Evolutionary conservation across 257 asterid species (phyloP), one percentile per base, ranked within the genome.

Genomic region (Gentiana macrophylla): DNA sequence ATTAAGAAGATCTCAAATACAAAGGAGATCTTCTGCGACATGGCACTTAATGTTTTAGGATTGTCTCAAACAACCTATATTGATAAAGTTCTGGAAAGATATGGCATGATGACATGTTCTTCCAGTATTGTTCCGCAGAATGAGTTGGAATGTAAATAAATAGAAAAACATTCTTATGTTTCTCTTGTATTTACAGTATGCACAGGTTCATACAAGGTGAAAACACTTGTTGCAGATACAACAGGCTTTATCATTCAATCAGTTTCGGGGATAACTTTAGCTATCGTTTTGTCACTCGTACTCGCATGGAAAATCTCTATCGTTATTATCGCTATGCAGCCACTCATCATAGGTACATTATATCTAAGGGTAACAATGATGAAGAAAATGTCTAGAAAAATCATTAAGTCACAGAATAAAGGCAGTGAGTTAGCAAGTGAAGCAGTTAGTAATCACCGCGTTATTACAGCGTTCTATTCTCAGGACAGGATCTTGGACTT

Each of bases 361-460:
- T 82, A 74, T 38, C 59, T 57, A 38, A 72, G 58, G 66, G 68
- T 64, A 34, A 73, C 62, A 47, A 32, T 67, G 72, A 78, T 73
- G 77, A 69, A 49, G 37, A 65, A 66, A 53, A 71, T 76, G 83
- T 71, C 79, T 33, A 67, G 37, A 59, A 79, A 59, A 32, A 69
- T 75, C 2, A 66, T 68, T 56, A 52, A 74, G 55, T 77, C 74
- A 12, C 90, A 82, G 32, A 74, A 68, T 12, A 71, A 66, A 67
- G 80, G 86, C 50, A 82, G 80, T 64, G 75, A 72, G 41, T 6
- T 77, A 56, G 89, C 89, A 49, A 76, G 78, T 38, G 86, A 79
- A 50, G 83, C 84, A 12, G 80, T 72, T 0, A 59, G 62, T 53
- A 74, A 77, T 57, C 80, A 78, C 55, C 64, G 78, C 55, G 70